These are phyloP conservation scores for Fistulinella prunicolor DNA, from an alignment of 768 basidiomycete genomes.

Conservation along the genomic window DNA sequence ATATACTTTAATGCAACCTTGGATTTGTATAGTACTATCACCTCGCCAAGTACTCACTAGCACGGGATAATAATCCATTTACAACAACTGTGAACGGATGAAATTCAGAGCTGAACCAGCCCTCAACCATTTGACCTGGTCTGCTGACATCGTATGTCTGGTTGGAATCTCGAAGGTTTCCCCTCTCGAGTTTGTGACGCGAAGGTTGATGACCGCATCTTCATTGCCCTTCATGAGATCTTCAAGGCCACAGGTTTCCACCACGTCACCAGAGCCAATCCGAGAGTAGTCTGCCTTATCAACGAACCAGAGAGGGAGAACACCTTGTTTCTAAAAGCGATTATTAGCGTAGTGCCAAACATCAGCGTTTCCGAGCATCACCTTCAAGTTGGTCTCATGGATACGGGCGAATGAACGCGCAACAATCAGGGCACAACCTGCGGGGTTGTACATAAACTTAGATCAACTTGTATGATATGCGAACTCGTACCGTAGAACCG, in stretches of 20 bases:
- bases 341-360: conserved; percentile 1
- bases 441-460: background rate
- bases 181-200: conserved; percentile 66
- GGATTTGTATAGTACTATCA: conserved; percentile 2
- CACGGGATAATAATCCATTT: background rate
- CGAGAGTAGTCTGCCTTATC: conserved; percentile 82
- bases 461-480: background rate
- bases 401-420: conserved; percentile 96
- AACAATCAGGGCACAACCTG: conserved; percentile 83
- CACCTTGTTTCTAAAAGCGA: conserved; percentile 82
- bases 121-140: conserved; percentile 88
- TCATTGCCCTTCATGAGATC: conserved; percentile 51
- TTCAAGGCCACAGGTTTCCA: conserved; percentile 82
- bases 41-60: too few species aligned
- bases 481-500: conserved; percentile 73
- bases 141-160: conserved; percentile 85
- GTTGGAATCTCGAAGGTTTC: conserved; percentile 65
- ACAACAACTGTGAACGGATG: conserved; percentile 61
- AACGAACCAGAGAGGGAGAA: conserved; percentile 92
- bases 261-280: conserved; percentile 76
- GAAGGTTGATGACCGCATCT: conserved; percentile 46
- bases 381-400: conserved; percentile 97
- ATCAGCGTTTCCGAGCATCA: conserved; percentile 27
- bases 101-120: conserved; percentile 89
- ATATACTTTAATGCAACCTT: background rate